Percentiles rank a stretch among this genome's conserved stretches.
These are phyloP conservation scores for Adiantum capillusveneris DNA, from an alignment of 75 land plant genomes.

Conservation along the genomic window DNA sequence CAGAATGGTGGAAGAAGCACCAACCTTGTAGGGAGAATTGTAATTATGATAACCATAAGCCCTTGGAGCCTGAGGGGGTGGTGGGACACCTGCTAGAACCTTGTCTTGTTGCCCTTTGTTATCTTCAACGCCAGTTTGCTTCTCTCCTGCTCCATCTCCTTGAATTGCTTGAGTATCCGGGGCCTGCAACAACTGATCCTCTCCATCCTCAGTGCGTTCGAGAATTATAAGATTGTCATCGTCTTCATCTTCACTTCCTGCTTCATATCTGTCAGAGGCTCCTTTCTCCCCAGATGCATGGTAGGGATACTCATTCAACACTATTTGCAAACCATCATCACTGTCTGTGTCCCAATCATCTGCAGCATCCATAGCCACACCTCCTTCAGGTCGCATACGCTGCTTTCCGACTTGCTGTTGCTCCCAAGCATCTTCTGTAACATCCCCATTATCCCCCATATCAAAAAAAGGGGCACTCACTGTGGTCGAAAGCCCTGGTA, in stretches of 20 bases:
- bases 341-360: constrained; percentile 91
- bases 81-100: constrained; percentile 16
- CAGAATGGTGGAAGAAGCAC: neutral
- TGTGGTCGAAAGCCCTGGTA: constrained; percentile 5
- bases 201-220: constrained; percentile 11
- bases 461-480: neutral
- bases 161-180: constrained; percentile 13
- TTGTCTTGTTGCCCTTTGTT: constrained; percentile 40
- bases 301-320: constrained; percentile 39
- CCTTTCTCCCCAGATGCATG: constrained; percentile 3
- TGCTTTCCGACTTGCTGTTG: no score
- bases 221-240: constrained; percentile 66
- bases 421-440: neutral
- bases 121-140: constrained; percentile 40
- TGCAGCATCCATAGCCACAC: neutral
- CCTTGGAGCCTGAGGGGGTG: neutral
- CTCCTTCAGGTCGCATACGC: neutral
- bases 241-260: constrained; percentile 69
- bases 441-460: neutral
- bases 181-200: constrained; percentile 14
- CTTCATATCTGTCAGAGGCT: constrained; percentile 25
- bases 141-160: constrained; percentile 10
- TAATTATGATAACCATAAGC: neutral
- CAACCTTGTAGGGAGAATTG: constrained; percentile 6
- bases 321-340: constrained; percentile 88